Evolutionary conservation across 139 green algal genomes (phyloP), one percentile per base, ranked within the genome.

Genomic region (Chlorella sorokiniana): DNA sequence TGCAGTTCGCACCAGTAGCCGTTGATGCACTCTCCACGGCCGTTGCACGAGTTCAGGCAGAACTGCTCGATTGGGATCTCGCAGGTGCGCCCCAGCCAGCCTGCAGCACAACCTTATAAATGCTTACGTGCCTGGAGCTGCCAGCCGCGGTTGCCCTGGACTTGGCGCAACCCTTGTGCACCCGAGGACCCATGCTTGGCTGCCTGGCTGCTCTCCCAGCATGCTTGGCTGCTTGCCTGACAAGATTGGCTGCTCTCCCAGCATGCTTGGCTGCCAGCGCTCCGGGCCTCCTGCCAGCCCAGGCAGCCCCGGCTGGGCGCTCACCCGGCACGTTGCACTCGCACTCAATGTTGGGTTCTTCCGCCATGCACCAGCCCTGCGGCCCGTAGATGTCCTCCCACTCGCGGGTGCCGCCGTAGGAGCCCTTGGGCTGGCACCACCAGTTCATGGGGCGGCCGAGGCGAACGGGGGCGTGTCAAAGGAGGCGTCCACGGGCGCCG

Each of bases 21-120:
- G 42, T 69, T 69, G 20, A 71, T 25, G 79, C 88, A 92, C 67
- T 88, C 85, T 18, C 87, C 87, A 48, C 84, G 79, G 6, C 87
- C 87, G 18, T 37, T 74, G 87, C 87, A 91, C 82, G 89, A 85
- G 45, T 89, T 89, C 31, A 79, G 27, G 77, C 88, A 92, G 41
- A 77, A 71, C 61, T 38, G 25, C 10, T 31, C 29, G 16, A 16
- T n/a, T n/a, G n/a, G n/a, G n/a, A n/a, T n/a, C n/a, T n/a, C n/a
- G n/a, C n/a, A n/a, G n/a, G n/a, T n/a, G n/a, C n/a, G n/a, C n/a
- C n/a, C 48, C 11, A 11, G 48, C 11, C 16, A 59, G 16, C 48
- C 48, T 16, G 16, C 48, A 59, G 48, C 14, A 59, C 48, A 59
- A 11, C 11, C 48, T 59, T 11, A 25, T 59, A 11, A 59, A 59